Conservation (phyloP, 306 rosid species). For the Cucumis melo region DNA sequence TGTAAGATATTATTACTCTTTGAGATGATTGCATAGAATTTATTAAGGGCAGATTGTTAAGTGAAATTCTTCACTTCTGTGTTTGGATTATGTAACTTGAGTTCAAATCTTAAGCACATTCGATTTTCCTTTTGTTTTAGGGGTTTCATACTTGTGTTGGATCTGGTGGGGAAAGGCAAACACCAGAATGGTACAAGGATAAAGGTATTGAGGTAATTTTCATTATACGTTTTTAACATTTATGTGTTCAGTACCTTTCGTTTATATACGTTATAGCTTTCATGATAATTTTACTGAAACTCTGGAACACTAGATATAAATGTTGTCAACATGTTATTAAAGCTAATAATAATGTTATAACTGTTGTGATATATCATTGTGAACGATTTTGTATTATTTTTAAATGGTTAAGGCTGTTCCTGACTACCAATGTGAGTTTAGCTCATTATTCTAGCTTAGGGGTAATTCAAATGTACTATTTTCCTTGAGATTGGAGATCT, state of each 20-base stretch:
- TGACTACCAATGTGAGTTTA: neutral
- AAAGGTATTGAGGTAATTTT: constrained; percentile 76
- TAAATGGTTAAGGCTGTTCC: neutral
- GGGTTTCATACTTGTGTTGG: constrained; percentile 99
- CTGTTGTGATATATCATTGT: neutral
- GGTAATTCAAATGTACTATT: too few relatives aligned
- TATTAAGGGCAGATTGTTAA: neutral
- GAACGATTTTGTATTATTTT: neutral
- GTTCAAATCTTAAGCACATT: neutral
- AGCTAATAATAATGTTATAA: neutral
- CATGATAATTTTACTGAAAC: neutral
- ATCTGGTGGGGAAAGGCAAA: constrained; percentile 90
- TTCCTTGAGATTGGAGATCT: too few relatives aligned
- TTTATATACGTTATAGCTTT: neutral
- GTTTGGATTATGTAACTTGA: neutral
- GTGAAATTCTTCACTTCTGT: neutral
- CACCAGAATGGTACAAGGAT: constrained; percentile 85
- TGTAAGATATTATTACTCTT: constrained; percentile 28
- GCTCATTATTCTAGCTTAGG: too few relatives aligned
- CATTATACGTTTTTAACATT: neutral
- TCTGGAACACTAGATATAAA: neutral
- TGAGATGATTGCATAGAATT: neutral
- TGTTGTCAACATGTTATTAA: neutral
- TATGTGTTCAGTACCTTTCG: neutral
- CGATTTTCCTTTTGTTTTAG: constrained; percentile 18